Evolutionary conservation across 768 basidiomycete species (phyloP), one percentile per base, ranked within the genome.

Genomic region (Omphalotus guepiniiformis): DNA sequence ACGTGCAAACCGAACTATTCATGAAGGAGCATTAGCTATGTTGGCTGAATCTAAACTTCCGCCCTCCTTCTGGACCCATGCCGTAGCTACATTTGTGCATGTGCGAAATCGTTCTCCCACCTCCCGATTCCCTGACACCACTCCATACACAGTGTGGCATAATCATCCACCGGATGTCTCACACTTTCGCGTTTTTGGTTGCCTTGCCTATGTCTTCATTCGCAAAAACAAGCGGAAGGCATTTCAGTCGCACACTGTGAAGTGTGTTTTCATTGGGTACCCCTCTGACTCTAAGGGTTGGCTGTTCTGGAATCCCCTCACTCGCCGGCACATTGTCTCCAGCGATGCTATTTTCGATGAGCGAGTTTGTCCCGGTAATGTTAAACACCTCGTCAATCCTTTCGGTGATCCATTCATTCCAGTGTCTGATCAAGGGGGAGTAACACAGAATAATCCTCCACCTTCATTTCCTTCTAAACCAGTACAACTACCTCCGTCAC

Each of bases 1-100:
- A 52, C 49, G 62, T 12, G 50, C 55, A 19, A 71, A 73, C 28
- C 52, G 56, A 12, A 61, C 57, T 7, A 36, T 70, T 18, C 37
- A 49, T 2, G 55, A 64, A 13, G 47, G 43, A 4, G 53, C 53
- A n/a, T 43, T 37, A 8, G 40, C 63, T 0, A 60, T 69, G 51
- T 52, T 68, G 8, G 11, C 3, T 4, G 38, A 55, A 16, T 39
- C 41, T 29, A 11, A 42, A 35, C 34, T 44, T 37, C 48, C 38
- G 13, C 19, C 7, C 8, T 29, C 27, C 3, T 51, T 51, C 29
- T 51, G 35, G 50, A 18, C 15, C 4, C 3, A 28, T 2, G 56
- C 40, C 11, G n/a, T 55, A 6, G 19, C 25, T n/a, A 18, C 48
- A n/a, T 42, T 36, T 42, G 44, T 54, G 3, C 50, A 59, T 34